These are phyloP conservation scores for Phytophthora fragariae DNA, from an alignment of 352 stramenopile species.

Conservation along the genomic window DNA sequence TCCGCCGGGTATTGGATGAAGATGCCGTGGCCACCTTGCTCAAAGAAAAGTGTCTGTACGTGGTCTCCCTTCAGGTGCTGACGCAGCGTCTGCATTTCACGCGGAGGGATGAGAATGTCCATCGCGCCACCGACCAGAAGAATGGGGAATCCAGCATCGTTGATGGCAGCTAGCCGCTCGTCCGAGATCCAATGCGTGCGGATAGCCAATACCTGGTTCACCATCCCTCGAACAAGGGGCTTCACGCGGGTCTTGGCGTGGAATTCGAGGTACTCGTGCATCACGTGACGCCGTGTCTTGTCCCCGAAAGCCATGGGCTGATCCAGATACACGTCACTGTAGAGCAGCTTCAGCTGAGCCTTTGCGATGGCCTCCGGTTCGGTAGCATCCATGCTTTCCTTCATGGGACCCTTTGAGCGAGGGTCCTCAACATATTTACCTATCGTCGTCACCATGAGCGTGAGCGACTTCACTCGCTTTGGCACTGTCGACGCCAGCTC, in stretches of 20 bases:
- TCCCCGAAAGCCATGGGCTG: slow-evolving; percentile 43
- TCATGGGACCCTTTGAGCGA: slow-evolving; percentile 39
- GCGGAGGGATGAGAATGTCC: slow-evolving; percentile 51
- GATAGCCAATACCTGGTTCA: slow-evolving; percentile 41
- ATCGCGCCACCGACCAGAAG: slow-evolving; percentile 48
- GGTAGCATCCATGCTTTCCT: slow-evolving; percentile 37
- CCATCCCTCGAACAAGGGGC: slow-evolving; percentile 10
- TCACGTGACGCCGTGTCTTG: slow-evolving; percentile 31
- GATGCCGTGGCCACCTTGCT: slow-evolving; percentile 49
- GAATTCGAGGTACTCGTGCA: slow-evolving; percentile 25
- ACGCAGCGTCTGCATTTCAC: slow-evolving; percentile 41
- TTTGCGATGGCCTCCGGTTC: slow-evolving; percentile 40
- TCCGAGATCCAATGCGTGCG: slow-evolving; percentile 54
- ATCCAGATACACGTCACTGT: slow-evolving; percentile 37
- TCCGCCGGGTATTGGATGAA: slow-evolving; percentile 51
- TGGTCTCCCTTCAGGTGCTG: slow-evolving; percentile 43
- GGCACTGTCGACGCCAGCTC: slow-evolving; percentile 57
- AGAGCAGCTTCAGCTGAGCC: slow-evolving; percentile 44
- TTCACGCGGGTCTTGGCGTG: slow-evolving; percentile 28
- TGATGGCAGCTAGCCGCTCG: slow-evolving; percentile 48
- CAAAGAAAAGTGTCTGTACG: slow-evolving; percentile 49
- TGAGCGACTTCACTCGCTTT: slow-evolving; percentile 63
- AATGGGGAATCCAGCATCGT: slow-evolving; percentile 47
- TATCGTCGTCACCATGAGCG: slow-evolving; percentile 57
- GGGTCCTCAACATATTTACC: slow-evolving; percentile 49